phyloP scores from a whole-genome alignment of 768 basidiomycete species.

The Lactarius indigo region DNA sequence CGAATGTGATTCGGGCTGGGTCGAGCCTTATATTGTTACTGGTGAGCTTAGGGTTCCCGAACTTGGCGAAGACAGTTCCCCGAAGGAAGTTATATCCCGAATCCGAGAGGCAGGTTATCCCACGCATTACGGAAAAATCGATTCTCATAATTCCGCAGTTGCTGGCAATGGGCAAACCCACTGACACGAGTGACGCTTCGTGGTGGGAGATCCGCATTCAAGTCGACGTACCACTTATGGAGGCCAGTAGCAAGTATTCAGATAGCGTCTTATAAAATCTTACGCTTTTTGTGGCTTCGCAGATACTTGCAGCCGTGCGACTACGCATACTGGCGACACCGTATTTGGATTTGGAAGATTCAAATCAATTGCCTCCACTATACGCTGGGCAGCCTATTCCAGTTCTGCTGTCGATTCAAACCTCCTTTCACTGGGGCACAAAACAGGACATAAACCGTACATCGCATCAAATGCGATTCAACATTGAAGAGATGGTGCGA shows the following conservation, averaged over 20 bases:
- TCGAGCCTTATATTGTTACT: constrained; percentile 64
- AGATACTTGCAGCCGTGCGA: constrained; percentile 66
- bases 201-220: constrained; percentile 83
- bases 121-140: constrained; percentile 30
- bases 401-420: constrained; percentile 60
- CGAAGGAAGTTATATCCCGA: constrained; percentile 28
- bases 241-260: constrained; percentile 45
- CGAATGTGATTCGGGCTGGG: constrained; percentile 63
- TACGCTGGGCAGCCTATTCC: constrained; percentile 90
- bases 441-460: constrained; percentile 37
- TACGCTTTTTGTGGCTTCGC: background rate
- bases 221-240: constrained; percentile 79
- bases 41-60: constrained; percentile 63
- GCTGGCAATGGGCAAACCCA: constrained; percentile 41
- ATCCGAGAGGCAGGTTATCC: constrained; percentile 36
- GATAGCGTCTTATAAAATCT: constrained; percentile 16
- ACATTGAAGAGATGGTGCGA: constrained; percentile 73
- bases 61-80: constrained; percentile 32
- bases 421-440: constrained; percentile 76
- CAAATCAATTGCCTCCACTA: constrained; percentile 32
- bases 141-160: constrained; percentile 28
- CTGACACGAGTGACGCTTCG: constrained; percentile 34
- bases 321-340: constrained; percentile 48
- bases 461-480: constrained; percentile 65
- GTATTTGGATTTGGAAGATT: constrained; percentile 38